A percentile compares a stretch with the other conserved stretches of the same genome.
Conservation (phyloP, 768 basidiomycete species). For the Psilocybe tampanensis region DNA sequence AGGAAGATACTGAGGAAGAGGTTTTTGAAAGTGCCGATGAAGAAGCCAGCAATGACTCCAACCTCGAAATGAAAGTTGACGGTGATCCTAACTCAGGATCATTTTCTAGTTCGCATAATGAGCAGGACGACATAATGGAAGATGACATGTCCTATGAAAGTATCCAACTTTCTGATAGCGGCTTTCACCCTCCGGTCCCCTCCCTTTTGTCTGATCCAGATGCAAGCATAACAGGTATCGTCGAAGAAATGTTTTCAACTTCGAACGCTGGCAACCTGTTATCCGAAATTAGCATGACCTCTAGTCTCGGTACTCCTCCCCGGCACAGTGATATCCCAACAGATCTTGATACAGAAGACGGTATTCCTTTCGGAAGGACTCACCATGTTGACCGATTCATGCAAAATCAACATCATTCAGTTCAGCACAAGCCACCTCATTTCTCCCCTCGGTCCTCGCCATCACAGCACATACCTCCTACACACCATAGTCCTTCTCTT, state of each 20-base stretch:
- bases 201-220: constrained; percentile 45
- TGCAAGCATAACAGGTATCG: constrained; percentile 69
- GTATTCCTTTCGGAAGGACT: constrained; percentile 62
- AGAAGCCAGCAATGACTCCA: constrained; percentile 27
- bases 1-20: constrained; percentile 33
- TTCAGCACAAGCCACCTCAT: constrained; percentile 29
- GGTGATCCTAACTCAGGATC: constrained; percentile 45
- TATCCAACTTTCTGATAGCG: constrained; percentile 43
- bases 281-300: constrained; percentile 21
- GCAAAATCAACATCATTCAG: constrained; percentile 42
- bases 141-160: constrained; percentile 47
- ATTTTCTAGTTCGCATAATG: constrained; percentile 20
- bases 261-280: constrained; percentile 31
- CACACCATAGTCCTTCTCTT: constrained; percentile 21
- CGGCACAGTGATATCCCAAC: constrained; percentile 45
- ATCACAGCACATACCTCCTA: constrained; percentile 21
- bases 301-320: constrained; percentile 45
- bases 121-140: constrained; percentile 20
- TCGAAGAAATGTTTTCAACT: constrained; percentile 66
- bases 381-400: constrained; percentile 61
- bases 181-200: constrained; percentile 33
- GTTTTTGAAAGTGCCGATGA: constrained; percentile 27
- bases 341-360: constrained; percentile 65
- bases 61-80: constrained; percentile 21
- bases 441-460: constrained; percentile 32